Conservation (phyloP, 164 flowering plant genomes). For the Protea cynaroides region DNA sequence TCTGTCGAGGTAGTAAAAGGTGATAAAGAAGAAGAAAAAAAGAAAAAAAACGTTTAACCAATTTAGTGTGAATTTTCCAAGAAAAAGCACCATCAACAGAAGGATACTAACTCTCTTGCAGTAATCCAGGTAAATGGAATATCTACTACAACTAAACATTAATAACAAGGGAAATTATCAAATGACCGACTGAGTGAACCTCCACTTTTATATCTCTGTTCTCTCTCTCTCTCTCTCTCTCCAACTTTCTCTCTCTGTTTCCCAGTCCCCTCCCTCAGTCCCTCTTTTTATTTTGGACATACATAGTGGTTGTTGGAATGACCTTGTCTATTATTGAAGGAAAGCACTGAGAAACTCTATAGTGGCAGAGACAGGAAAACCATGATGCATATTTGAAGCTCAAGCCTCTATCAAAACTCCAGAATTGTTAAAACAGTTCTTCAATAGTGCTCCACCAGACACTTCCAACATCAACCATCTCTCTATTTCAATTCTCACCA, state of each 20-base stretch:
- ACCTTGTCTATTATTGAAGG: neutral
- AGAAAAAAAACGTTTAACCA: no score
- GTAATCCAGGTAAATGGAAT: no score
- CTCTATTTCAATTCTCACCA: slow-evolving; percentile 11
- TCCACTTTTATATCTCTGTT: no score
- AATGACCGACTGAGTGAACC: no score
- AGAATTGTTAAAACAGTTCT: neutral
- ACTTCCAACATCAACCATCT: neutral
- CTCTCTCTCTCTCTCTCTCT: no score
- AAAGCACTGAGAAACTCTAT: neutral
- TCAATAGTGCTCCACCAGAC: neutral
- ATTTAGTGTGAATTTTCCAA: no score
- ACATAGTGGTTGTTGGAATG: neutral
- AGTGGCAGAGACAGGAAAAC: slow-evolving; percentile 6
- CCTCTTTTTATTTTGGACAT: neutral
- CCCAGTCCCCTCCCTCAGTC: neutral
- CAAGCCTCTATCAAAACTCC: slow-evolving; percentile 1
- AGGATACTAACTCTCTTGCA: no score
- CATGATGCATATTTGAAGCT: slow-evolving; percentile 7
- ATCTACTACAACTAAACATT: no score
- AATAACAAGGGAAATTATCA: no score
- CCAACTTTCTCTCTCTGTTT: neutral
- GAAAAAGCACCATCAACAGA: no score
- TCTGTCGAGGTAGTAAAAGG: no score
- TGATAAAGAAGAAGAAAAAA: no score